Conservation (phyloP, 2,329 filamentous ascomycete genomes). For the Beauveria rudraprayagi region DNA sequence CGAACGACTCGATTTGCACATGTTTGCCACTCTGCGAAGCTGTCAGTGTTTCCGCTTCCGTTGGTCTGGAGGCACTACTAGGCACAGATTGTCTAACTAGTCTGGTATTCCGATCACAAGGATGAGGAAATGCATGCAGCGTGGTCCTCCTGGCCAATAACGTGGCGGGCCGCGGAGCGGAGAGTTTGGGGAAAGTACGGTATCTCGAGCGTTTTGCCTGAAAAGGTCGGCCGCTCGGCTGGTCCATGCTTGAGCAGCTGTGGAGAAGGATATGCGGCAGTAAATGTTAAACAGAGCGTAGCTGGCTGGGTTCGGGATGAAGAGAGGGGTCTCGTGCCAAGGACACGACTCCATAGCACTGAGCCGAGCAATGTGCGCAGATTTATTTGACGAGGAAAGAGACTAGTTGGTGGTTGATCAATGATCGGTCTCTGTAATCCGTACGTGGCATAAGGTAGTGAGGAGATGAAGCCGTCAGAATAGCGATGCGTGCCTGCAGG, state of each 20-base stretch:
- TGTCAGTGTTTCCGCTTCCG: not conserved
- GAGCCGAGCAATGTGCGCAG: constrained; percentile 4
- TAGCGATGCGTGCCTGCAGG: no score
- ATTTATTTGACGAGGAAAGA: not conserved
- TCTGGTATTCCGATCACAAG: not conserved
- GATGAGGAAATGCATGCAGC: not conserved
- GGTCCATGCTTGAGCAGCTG: not conserved
- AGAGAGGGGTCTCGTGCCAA: constrained; percentile 6
- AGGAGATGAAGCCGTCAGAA: not conserved
- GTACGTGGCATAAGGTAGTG: no score
- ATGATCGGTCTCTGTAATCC: no score
- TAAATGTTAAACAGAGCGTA: not conserved
- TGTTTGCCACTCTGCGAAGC: not conserved
- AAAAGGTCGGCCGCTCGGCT: constrained; percentile 1
- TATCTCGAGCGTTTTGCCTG: not conserved
- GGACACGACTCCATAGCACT: not conserved
- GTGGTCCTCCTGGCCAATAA: not conserved
- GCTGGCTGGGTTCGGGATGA: not conserved
- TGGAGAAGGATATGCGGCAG: not conserved
- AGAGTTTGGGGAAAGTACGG: not conserved
- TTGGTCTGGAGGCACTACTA: not conserved
- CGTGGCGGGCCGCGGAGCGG: not conserved
- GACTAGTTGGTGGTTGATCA: no score
- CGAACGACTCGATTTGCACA: not conserved
- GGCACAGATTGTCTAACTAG: not conserved